Evolutionary conservation across 1,284 basidiomycete species (phyloP).

Genomic region (Cerrena zonata): DNA sequence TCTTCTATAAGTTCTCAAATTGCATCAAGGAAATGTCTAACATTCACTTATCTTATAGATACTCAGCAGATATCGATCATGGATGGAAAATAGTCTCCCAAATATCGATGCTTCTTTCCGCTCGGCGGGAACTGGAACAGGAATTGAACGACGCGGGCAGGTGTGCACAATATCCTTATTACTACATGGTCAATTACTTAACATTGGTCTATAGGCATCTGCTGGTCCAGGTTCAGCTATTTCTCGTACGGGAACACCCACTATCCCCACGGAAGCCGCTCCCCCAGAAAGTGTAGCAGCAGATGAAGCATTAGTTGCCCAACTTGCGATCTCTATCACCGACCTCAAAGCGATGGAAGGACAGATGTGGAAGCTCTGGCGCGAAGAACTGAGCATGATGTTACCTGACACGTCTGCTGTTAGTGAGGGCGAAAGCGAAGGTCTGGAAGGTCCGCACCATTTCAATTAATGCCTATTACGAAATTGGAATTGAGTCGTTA

Average conservation of each 20-base stretch:
- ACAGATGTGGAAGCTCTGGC: conserved; percentile 54
- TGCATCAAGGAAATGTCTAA: background rate
- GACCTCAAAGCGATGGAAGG: conserved; percentile 57
- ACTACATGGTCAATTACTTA: background rate
- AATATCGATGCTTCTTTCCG: conserved; percentile 28
- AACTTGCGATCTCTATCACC: conserved; percentile 57
- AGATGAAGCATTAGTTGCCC: conserved; percentile 58
- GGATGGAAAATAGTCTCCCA: conserved; percentile 54
- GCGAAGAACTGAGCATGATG: conserved; percentile 58
- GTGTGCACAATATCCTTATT: conserved; percentile 21
- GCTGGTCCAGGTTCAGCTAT: conserved; percentile 15
- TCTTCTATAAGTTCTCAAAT: background rate
- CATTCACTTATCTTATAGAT: conserved; percentile 41
- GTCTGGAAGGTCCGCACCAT: conserved; percentile 46
- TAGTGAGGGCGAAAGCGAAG: conserved; percentile 31
- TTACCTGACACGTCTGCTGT: conserved; percentile 36
- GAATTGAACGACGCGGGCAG: conserved; percentile 31
- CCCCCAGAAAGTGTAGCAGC: conserved; percentile 48
- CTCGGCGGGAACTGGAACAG: conserved; percentile 15
- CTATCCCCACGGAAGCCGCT: conserved; percentile 39
- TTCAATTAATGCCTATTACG: background rate
- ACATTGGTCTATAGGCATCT: background rate
- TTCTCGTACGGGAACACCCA: conserved; percentile 49
- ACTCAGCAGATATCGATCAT: conserved; percentile 69
- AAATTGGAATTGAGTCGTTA: background rate